A percentile compares a stretch with the other conserved stretches of the same genome.
Conservation (phyloP, 352 stramenopile species). For the Lagenidium giganteum region DNA sequence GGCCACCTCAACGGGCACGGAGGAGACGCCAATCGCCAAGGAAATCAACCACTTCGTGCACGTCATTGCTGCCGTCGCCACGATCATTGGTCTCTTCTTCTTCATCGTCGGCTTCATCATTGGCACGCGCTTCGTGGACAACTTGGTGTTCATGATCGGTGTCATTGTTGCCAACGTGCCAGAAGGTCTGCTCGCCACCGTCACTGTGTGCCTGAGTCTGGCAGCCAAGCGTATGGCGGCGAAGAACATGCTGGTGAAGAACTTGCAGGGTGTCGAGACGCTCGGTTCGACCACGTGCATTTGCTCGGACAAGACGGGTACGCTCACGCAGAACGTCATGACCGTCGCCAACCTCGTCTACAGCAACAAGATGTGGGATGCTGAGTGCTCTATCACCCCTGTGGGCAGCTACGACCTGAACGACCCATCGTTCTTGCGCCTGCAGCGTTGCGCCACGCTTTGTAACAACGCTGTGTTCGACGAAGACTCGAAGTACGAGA, state of each 20-base stretch:
- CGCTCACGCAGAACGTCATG: slow-evolving; percentile 94
- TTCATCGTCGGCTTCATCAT: slow-evolving; percentile 32
- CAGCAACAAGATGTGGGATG: slow-evolving; percentile 65
- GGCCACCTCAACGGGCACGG: slow-evolving; percentile 16
- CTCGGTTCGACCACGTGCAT: slow-evolving; percentile 91
- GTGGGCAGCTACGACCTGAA: slow-evolving; percentile 46
- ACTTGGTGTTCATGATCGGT: slow-evolving; percentile 88
- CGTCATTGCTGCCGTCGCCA: slow-evolving; percentile 26
- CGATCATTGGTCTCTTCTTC: slow-evolving; percentile 23
- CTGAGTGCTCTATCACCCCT: slow-evolving; percentile 71
- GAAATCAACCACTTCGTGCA: slow-evolving; percentile 40
- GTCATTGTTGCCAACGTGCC: slow-evolving; percentile 92
- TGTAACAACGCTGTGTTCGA: slow-evolving; percentile 90
- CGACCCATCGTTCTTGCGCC: slow-evolving; percentile 41
- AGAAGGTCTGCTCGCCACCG: slow-evolving; percentile 87
- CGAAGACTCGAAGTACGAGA: slow-evolving; percentile 66
- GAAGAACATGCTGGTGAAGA: slow-evolving; percentile 94
- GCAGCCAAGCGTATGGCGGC: slow-evolving; percentile 85
- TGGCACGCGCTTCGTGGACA: slow-evolving; percentile 18
- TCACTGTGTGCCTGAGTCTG: slow-evolving; percentile 91
- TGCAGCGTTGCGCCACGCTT: slow-evolving; percentile 83
- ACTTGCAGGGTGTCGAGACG: slow-evolving; percentile 91
- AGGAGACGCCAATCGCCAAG: slow-evolving; percentile 25
- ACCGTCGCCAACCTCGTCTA: slow-evolving; percentile 86
- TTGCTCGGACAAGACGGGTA: slow-evolving; percentile 95